Conservation (phyloP, 805 yeast genomes). For the Starmerella sirachaensis region DNA sequence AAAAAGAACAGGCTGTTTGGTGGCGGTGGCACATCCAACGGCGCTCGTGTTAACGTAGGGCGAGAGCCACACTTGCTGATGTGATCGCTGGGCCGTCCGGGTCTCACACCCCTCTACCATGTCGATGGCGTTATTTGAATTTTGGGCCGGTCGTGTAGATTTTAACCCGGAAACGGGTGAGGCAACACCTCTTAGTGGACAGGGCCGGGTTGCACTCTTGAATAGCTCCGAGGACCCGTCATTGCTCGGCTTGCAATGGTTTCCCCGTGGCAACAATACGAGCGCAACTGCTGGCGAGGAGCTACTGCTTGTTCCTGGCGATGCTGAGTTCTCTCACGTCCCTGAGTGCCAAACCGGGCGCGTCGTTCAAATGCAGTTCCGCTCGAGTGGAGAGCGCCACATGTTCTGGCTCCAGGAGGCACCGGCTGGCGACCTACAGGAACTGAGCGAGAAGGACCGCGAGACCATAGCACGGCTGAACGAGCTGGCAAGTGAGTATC, state of each 20-base stretch:
- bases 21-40: too few relatives aligned
- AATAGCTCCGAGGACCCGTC: constrained; percentile 61
- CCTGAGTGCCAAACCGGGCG: constrained; percentile 64
- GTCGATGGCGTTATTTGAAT: constrained; percentile 26
- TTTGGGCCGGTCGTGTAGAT: constrained; percentile 69
- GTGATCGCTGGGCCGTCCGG: too few relatives aligned
- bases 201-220: constrained; percentile 51
- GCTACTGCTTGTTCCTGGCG: constrained; percentile 70
- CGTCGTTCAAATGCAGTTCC: constrained; percentile 55
- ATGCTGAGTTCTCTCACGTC: constrained; percentile 64
- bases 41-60: too few relatives aligned
- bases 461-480: constrained; percentile 38
- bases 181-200: constrained; percentile 60
- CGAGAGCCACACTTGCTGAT: too few relatives aligned
- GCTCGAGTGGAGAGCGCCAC: constrained; percentile 46
- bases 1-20: too few relatives aligned
- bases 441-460: constrained; percentile 48
- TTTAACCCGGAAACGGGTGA: constrained; percentile 46
- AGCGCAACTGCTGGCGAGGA: constrained; percentile 30
- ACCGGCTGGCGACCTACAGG: constrained; percentile 46
- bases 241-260: constrained; percentile 61
- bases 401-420: constrained; percentile 65
- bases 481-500: constrained; percentile 28
- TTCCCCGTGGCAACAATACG: constrained; percentile 40
- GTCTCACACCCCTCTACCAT: constrained; percentile 6